Evolutionary conservation across 2,329 filamentous ascomycete species (phyloP).

Genomic region (Penicillium hordei): DNA sequence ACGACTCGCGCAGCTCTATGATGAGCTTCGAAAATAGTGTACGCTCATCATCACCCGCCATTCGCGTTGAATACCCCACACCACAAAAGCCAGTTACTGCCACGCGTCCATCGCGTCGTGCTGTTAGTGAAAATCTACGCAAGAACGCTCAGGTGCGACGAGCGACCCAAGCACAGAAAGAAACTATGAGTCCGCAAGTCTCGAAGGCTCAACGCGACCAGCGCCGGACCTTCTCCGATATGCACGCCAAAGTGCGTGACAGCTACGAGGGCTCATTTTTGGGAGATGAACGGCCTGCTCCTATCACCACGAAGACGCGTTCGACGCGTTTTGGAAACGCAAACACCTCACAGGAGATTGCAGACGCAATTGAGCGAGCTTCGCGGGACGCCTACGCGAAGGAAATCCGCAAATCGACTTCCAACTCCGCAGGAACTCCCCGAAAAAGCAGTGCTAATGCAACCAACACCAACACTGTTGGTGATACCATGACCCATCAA

Average conservation of each 20-base stretch:
- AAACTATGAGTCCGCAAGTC: constrained; percentile 41
- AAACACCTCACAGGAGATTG: constrained; percentile 45
- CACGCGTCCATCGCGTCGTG: constrained; percentile 34
- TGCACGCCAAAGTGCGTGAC: constrained; percentile 54
- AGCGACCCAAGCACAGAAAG: constrained; percentile 43
- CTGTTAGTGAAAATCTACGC: constrained; percentile 39
- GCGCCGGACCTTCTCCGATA: constrained; percentile 55
- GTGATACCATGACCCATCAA: constrained; percentile 54
- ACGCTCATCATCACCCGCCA: constrained; percentile 43
- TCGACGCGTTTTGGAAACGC: constrained; percentile 57
- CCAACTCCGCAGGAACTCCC: constrained; percentile 17
- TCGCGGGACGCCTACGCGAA: constrained; percentile 37
- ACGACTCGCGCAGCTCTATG: constrained; percentile 53
- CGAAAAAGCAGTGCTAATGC: constrained; percentile 26
- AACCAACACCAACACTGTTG: constrained; percentile 35
- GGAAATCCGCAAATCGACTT: constrained; percentile 31
- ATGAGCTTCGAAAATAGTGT: constrained; percentile 51
- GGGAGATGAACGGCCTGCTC: constrained; percentile 51
- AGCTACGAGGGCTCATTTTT: constrained; percentile 55
- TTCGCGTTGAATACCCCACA: constrained; percentile 40
- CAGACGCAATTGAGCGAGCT: constrained; percentile 41
- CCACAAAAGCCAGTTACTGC: constrained; percentile 35
- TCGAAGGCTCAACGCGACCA: constrained; percentile 39
- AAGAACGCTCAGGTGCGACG: constrained; percentile 44
- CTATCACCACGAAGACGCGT: constrained; percentile 44